Conservation (phyloP, 2,329 filamentous ascomycete species). For the Cladosporium sp. region DNA sequence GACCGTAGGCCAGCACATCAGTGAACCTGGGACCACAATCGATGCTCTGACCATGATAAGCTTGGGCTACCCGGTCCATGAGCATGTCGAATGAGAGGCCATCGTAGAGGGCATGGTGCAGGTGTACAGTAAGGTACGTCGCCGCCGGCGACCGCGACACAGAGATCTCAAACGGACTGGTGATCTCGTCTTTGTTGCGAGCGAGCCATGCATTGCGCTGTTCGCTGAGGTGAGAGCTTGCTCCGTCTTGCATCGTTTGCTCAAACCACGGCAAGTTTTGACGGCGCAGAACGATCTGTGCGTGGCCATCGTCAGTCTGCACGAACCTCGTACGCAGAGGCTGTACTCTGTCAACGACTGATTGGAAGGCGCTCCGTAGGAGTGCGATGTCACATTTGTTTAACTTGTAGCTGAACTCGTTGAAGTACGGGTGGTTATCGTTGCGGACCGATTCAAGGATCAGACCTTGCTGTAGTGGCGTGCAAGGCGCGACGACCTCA, state of each 20-base stretch:
- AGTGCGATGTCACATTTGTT: constrained; percentile 38
- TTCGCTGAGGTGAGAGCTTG: background rate
- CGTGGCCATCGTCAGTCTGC: constrained; percentile 65
- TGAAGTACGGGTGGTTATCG: constrained; percentile 63
- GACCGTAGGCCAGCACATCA: constrained; percentile 62
- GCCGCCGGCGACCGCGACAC: constrained; percentile 31
- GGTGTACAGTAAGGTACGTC: constrained; percentile 52
- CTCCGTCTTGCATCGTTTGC: background rate
- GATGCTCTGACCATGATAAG: constrained; percentile 40
- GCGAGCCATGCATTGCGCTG: constrained; percentile 51
- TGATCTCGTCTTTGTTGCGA: constrained; percentile 45
- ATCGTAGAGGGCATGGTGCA: constrained; percentile 86
- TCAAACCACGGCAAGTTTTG: background rate
- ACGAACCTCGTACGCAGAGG: constrained; percentile 70
- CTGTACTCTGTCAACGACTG: constrained; percentile 47
- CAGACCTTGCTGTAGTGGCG: constrained; percentile 80
- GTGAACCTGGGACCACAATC: constrained; percentile 52
- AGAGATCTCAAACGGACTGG: constrained; percentile 48
- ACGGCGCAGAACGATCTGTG: constrained; percentile 60
- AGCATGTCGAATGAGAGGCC: constrained; percentile 69
- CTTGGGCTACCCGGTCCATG: constrained; percentile 50
- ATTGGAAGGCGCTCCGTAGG: constrained; percentile 54
- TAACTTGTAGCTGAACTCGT: constrained; percentile 61
- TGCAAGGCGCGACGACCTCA: constrained; percentile 74
- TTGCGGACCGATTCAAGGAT: constrained; percentile 62